Evolutionary conservation across 2,329 filamentous ascomycete genomes (phyloP), one percentile per base, ranked within the genome.

Genomic region (Sporothrix pseudoabietina): DNA sequence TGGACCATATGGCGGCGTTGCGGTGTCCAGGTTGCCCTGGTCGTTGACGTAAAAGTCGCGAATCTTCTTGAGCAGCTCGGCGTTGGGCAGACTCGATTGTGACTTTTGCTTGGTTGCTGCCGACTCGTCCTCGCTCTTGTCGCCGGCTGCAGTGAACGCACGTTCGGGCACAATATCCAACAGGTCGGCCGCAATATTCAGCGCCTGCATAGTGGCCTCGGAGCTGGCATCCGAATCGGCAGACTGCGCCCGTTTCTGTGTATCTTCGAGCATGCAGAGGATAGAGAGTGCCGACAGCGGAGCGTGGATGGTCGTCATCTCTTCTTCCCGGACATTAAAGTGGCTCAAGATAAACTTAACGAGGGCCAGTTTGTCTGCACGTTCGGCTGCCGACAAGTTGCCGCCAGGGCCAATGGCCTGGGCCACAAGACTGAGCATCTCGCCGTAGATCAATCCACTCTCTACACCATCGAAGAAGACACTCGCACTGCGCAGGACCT

Each of bases 391-490:
- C 47, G 79, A 78, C n/a, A 83, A 71, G 49, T 79, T 82, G 30
- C 84, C 84, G 26, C 84, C 85, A 5, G 86, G 82, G 2, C 84
- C 84, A 71, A 90, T 83, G n/a, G 88, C 84, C 77, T 89, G 86
- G 1, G 86, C 85, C 74, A 96, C 84, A 57, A 96, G 85, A 14
- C 88, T 85, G 72, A 93, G 84, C 72, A 97, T 86, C 79, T 97
- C 93, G 66, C 91, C 90, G 85, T 97, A 99, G 65, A 99, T 97
- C 26, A 98, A 85, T 8, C 92, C 92, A 78, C 94, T 97, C 82
- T 99, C 96, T 54, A 98, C 95, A 5, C 95, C 95, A 79, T 99
- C 96, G 77, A 99, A 99, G 82, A 99, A 99, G 55, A 96, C 91
- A 79, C 92, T 97, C 5, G 95, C 96, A 79, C 95, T 98, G 77